These are phyloP conservation scores for Glomus cerebriforme DNA, from an alignment of 192 early-diverging fungal genomes.

Conservation along the genomic window DNA sequence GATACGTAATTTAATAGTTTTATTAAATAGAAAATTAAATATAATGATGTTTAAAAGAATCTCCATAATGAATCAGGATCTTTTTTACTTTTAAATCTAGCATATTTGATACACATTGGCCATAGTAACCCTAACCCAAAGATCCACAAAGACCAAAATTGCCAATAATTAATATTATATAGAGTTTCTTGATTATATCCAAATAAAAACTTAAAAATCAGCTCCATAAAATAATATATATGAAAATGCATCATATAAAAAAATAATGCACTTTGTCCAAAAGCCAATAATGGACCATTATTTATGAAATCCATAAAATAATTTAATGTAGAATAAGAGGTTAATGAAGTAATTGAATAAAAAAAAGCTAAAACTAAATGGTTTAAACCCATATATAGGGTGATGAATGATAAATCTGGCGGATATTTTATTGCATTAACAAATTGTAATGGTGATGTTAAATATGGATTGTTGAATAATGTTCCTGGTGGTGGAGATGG, in stretches of 20 bases:
- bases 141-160: neutral
- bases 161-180: neutral
- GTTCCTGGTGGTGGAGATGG: constrained; percentile 5
- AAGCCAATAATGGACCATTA: neutral
- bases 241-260: neutral
- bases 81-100: neutral
- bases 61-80: neutral
- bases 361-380: neutral
- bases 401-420: neutral
- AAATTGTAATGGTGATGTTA: neutral
- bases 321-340: neutral
- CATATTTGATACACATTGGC: neutral
- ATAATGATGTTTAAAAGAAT: neutral
- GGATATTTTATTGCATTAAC: neutral
- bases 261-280: constrained; percentile 7
- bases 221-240: neutral
- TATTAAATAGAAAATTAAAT: no score
- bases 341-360: neutral
- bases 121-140: neutral
- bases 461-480: neutral
- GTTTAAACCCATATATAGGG: neutral
- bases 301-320: neutral
- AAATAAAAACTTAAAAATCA: neutral
- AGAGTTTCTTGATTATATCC: neutral
- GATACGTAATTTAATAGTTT: no score